These are phyloP conservation scores for Aechmea fasciata DNA, from an alignment of 176 grass and related monocot species.

Conservation along the genomic window DNA sequence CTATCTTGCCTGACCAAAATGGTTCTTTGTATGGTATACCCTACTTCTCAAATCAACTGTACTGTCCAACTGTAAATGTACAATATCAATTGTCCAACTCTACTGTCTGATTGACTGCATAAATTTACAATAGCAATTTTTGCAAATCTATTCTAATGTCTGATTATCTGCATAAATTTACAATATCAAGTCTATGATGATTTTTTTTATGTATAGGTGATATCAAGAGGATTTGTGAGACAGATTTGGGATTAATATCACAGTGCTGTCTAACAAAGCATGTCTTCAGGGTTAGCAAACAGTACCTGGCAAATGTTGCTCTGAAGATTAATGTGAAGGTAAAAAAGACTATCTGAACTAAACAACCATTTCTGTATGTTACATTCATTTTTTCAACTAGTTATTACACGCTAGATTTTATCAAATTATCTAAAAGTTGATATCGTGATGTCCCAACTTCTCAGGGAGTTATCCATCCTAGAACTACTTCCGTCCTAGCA, in stretches of 20 bases:
- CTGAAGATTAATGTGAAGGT: constrained; percentile 76
- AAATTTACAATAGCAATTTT: not conserved
- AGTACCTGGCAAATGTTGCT: constrained; percentile 44
- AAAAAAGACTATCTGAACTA: not conserved
- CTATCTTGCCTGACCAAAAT: constrained; percentile 43
- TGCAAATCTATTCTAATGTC: not conserved
- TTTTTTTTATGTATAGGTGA: constrained; percentile 24
- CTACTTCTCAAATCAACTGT: not conserved
- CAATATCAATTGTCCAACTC: not conserved
- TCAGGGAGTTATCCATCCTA: too few species aligned
- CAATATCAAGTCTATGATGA: not conserved
- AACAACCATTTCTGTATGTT: not conserved
- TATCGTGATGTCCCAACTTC: too few species aligned
- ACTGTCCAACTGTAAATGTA: not conserved
- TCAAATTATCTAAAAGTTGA: too few species aligned
- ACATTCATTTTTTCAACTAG: too few species aligned
- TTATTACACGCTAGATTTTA: too few species aligned
- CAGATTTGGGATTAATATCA: constrained; percentile 42
- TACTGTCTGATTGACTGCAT: not conserved
- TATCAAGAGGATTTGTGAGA: constrained; percentile 52
- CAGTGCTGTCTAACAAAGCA: constrained; percentile 37
- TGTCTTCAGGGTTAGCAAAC: not conserved
- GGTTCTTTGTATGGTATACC: constrained; percentile 42
- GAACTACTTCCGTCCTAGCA: too few species aligned
- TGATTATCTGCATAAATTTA: not conserved